Evolutionary conservation across 164 flowering plant genomes (phyloP), one percentile per base, ranked within the genome.

Genomic region (Euptelea pleiosperma): DNA sequence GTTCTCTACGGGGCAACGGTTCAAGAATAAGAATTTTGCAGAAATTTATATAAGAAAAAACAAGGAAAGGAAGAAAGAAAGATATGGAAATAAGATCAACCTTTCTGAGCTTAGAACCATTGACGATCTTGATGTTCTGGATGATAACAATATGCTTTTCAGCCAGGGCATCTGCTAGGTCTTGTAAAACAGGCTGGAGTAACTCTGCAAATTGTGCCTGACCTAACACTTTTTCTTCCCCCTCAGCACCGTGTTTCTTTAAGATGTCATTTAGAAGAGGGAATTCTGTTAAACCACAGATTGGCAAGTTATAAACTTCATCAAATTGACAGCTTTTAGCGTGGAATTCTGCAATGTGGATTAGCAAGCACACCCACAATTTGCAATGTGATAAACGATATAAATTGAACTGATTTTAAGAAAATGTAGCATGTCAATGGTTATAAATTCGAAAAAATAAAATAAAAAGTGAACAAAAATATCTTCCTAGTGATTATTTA

Each of bases 121-220:
- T 82, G 9, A 62, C 53, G 52, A 85, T 58, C 68, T 76, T 80
- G 55, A 79, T 45, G 40, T 80, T 74, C 52, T 72, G 84, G 51
- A 76, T 39, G 44, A 82, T 62, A 58, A 72, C 68, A 52, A 84
- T 62, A 62, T 46, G 76, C 58, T 85, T 77, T 48, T 57, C 57
- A 22, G 81, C 63, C 42, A 87, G 66, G 22, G 69, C 73, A 60
- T 83, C 81, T 15, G 84, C 86, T 50, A 83, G 52, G 39, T 83
- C 89, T 65, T 85, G 86, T 41, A 87, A 74, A 62, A 85, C 66
- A 57, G 59, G 68, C 76, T 85, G 91, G 31, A 87, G 87, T 42
- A 82, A 42, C 35, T 77, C 62, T 2, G 91, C 91, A 72, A 83
- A 85, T 67, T 87, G 91, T 53, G 89, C 85, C 70, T 87, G 89